These are phyloP conservation scores for Russula dissimulans DNA, from an alignment of 768 basidiomycete species.

Conservation along the genomic window DNA sequence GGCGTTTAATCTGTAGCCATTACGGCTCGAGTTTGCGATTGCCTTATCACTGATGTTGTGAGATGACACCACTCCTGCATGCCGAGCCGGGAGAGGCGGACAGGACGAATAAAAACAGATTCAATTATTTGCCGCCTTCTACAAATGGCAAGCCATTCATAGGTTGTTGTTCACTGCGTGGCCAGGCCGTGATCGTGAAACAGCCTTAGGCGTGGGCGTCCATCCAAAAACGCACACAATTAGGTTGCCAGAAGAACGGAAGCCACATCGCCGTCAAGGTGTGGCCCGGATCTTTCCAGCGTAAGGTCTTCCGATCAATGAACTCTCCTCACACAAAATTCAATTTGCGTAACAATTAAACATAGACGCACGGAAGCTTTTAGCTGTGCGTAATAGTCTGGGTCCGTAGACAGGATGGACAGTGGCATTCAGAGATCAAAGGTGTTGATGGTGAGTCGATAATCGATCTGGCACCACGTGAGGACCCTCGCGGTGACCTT, in stretches of 20 bases:
- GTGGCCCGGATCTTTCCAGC: background rate
- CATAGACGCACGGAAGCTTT: background rate
- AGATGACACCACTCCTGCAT: too few species aligned
- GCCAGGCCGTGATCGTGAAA: background rate
- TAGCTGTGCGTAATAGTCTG: background rate
- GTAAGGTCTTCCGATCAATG: background rate
- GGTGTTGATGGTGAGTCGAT: background rate
- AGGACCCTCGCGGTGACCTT: too few species aligned
- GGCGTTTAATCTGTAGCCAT: background rate
- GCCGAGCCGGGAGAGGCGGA: too few species aligned
- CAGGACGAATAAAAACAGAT: too few species aligned
- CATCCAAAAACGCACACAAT: too few species aligned
- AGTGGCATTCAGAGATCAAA: background rate
- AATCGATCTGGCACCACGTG: slow-evolving; percentile 3
- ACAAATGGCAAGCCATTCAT: too few species aligned
- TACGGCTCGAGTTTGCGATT: background rate
- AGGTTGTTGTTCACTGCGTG: too few species aligned
- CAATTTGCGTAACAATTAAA: background rate
- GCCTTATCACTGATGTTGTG: too few species aligned
- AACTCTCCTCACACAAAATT: background rate
- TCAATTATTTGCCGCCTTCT: too few species aligned
- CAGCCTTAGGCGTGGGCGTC: background rate
- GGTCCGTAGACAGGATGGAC: background rate
- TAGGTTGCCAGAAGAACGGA: too few species aligned
- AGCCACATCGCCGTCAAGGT: too few species aligned